Evolutionary conservation across 345 rosid species (phyloP).

Genomic region (Psidium guajava): DNA sequence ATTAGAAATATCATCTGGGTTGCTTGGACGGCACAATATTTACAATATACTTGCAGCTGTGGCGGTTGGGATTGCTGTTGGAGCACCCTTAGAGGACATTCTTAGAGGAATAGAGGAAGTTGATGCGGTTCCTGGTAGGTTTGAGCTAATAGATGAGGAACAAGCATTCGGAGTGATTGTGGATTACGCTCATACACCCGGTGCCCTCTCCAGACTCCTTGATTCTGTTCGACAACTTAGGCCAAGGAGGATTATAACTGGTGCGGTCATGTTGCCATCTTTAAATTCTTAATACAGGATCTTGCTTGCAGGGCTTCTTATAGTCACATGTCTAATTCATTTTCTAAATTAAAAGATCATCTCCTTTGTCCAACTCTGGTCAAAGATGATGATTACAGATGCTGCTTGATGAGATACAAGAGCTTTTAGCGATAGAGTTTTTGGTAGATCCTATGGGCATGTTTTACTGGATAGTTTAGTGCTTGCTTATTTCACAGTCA

Average conservation of each 20-base stretch:
- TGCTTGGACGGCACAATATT: conserved; percentile 78
- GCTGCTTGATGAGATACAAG: neutral
- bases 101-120: conserved; percentile 94
- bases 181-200: conserved; percentile 76
- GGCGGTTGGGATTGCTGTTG: conserved; percentile 93
- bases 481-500: neutral
- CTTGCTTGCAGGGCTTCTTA: neutral
- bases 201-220: conserved; percentile 71
- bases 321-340: neutral
- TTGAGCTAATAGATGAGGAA: conserved; percentile 88
- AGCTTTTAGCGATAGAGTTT: neutral
- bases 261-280: conserved; percentile 24
- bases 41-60: conserved; percentile 88
- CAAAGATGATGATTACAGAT: neutral
- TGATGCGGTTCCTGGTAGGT: conserved; percentile 92
- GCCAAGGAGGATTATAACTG: conserved; percentile 79
- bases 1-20: conserved; percentile 83
- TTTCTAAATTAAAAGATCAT: neutral
- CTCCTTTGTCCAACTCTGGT: neutral
- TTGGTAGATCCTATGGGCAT: neutral
- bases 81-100: conserved; percentile 88
- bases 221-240: conserved; percentile 84
- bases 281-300: neutral
- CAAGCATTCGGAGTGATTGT: conserved; percentile 93
- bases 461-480: neutral